Evolutionary conservation across 192 early-diverging fungal species (phyloP), one percentile per base, ranked within the genome.

Genomic region (Kickxella alabastrina): DNA sequence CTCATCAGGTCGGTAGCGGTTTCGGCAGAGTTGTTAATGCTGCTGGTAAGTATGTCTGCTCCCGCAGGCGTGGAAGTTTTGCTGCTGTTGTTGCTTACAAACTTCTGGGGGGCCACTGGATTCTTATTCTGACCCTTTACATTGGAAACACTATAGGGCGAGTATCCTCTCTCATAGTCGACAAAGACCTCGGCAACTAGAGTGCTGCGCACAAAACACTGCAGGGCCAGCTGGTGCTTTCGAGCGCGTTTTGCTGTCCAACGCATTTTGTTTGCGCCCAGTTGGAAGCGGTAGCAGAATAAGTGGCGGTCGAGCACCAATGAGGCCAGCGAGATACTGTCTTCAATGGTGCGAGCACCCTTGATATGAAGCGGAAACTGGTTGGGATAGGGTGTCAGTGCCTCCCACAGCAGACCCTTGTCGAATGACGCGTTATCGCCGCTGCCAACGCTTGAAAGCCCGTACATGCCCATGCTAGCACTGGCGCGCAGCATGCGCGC

Each of bases 331-430:
- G 71, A 75, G 14, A 62, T 43, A 4, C 59, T 67, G 44, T 75
- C 71, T 9, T 62, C 66, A 14, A 75, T 43, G 2, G 42, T 58
- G 48, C 71, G 71, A 26, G 59, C 39, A 28, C 66, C 64, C 53
- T 75, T 75, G 56, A 75, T 56, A 48, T 75, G 71, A 26, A 75
- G 48, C 14, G 71, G 71, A 37, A 75, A 75, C 59, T 75, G 64
- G 36, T 75, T 75, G 10, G 71, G 71, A 18, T 57, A 67, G 3
- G 71, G 71, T 22, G 71, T 67, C 36, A 66, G 64, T 6, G 71
- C 71, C 18, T 75, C 71, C 71, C 71, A 75, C 62, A 75, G 56
- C 21, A 67, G 29, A 10, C 52, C 52, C 17, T 48, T 57, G 54
- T 69, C 67, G 24, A 57, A 48, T 18, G 55, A 41, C 46, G 42